Percentiles rank a stretch among this genome's conserved stretches.
phyloP scores from a whole-genome alignment of 805 yeast species.

The Novakomyces olei region DNA sequence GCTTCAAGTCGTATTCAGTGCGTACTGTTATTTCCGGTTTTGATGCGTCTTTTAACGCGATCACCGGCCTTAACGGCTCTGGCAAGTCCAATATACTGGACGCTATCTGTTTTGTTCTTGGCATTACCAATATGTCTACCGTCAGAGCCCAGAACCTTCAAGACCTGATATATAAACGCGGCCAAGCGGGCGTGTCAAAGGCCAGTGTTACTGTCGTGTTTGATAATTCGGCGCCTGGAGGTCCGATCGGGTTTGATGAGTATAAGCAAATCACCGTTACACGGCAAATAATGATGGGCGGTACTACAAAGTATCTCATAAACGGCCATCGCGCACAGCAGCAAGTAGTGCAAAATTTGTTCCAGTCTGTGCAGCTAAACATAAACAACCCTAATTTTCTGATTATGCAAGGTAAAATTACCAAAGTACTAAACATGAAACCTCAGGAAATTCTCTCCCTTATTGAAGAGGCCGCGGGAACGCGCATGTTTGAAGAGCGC shows the following conservation, averaged over 20 bases:
- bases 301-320: slow-evolving; percentile 72
- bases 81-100: slow-evolving; percentile 93
- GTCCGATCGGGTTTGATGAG: slow-evolving; percentile 75
- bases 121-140: slow-evolving; percentile 82
- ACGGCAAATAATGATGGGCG: slow-evolving; percentile 75
- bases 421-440: slow-evolving; percentile 90
- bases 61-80: slow-evolving; percentile 92
- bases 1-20: slow-evolving; percentile 92
- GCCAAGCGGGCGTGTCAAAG: slow-evolving; percentile 94
- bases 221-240: slow-evolving; percentile 54
- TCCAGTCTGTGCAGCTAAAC: slow-evolving; percentile 86
- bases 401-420: slow-evolving; percentile 97
- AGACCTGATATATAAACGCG: slow-evolving; percentile 86
- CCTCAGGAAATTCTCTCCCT: slow-evolving; percentile 73
- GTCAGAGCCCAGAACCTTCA: slow-evolving; percentile 85
- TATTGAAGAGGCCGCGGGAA: slow-evolving; percentile 97
- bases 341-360: slow-evolving; percentile 67
- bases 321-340: slow-evolving; percentile 95
- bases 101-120: slow-evolving; percentile 95
- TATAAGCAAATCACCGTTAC: slow-evolving; percentile 68
- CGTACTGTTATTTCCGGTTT: slow-evolving; percentile 87
- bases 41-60: slow-evolving; percentile 94
- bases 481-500: slow-evolving; percentile 83
- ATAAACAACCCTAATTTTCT: slow-evolving; percentile 92
- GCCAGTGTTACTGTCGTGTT: slow-evolving; percentile 93